Percentiles rank a stretch among this genome's conserved stretches.
Conservation (phyloP, 495 filamentous ascomycete species). For the Ramalina intermedia region DNA sequence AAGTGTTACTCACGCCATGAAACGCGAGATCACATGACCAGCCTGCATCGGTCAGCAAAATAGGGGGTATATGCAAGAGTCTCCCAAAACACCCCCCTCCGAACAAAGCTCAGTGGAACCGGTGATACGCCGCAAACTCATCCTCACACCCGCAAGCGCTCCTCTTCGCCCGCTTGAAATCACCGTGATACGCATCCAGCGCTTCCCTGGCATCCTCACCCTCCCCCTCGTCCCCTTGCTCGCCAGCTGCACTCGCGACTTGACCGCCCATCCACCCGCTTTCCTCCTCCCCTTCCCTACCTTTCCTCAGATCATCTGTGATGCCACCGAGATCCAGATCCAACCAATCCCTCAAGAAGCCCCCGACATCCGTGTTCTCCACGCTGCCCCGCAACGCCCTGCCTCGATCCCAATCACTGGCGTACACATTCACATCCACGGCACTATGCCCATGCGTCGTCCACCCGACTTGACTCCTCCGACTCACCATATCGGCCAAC, state of each 20-base stretch:
- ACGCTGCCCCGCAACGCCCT: constrained; percentile 60
- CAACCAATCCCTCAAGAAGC: constrained; percentile 66
- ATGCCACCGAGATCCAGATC: constrained; percentile 62
- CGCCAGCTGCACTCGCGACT: constrained; percentile 22
- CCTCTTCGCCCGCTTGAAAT: constrained; percentile 29
- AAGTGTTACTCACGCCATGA: too few relatives aligned
- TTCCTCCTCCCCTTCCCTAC: constrained; percentile 10
- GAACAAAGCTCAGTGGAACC: too few relatives aligned
- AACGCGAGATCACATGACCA: too few relatives aligned
- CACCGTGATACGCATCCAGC: constrained; percentile 35
- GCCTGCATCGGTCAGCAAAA: too few relatives aligned
- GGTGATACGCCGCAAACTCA: not conserved
- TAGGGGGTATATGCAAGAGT: too few relatives aligned
- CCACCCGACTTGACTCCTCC: constrained; percentile 85
- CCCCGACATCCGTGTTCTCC: constrained; percentile 87
- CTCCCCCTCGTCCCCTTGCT: constrained; percentile 19
- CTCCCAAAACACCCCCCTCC: too few relatives aligned
- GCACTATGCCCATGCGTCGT: constrained; percentile 71
- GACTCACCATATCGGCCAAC: constrained; percentile 77
- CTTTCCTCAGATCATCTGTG: constrained; percentile 56
- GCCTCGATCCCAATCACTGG: constrained; percentile 35
- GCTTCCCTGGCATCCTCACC: constrained; percentile 23
- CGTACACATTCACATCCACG: constrained; percentile 87
- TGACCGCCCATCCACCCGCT: constrained; percentile 32
- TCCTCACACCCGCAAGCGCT: constrained; percentile 29